Evolutionary conservation across 2,329 filamentous ascomycete species (phyloP).

Genomic region (Fusarium newnesense): DNA sequence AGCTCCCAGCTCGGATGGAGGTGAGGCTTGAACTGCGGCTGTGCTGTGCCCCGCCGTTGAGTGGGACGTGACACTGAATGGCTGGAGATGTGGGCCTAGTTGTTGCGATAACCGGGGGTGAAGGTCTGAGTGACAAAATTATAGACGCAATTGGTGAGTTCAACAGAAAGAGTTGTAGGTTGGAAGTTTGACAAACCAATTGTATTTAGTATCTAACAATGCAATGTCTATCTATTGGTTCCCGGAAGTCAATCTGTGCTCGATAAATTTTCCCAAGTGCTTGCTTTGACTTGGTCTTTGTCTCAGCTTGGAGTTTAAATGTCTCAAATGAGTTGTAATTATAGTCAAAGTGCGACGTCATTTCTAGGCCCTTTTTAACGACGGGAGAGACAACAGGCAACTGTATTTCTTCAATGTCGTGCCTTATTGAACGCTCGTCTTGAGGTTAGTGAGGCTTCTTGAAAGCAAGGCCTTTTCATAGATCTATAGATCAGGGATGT

Average conservation of each 20-base stretch:
- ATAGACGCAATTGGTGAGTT: background rate
- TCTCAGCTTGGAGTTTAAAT: background rate
- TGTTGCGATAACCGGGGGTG: constrained; percentile 23
- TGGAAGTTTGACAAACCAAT: background rate
- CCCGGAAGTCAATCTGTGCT: background rate
- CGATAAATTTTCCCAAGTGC: background rate
- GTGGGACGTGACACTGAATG: constrained; percentile 13
- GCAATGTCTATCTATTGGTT: background rate
- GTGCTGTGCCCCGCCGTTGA: constrained; percentile 39
- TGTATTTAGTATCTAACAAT: background rate
- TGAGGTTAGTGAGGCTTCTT: background rate
- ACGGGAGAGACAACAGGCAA: background rate
- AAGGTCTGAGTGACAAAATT: background rate
- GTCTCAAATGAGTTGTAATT: background rate
- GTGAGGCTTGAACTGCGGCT: constrained; percentile 42
- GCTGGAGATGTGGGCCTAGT: constrained; percentile 8
- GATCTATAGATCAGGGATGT: background rate
- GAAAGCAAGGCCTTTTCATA: background rate
- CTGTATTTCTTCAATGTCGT: background rate
- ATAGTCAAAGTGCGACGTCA: background rate
- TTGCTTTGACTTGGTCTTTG: background rate
- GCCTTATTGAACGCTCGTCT: background rate
- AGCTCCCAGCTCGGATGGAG: constrained; percentile 41
- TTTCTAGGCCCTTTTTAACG: background rate
- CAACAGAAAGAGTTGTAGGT: background rate